Conservation (phyloP, 2,329 filamentous ascomycete species). For the Penicillium vulpinum region DNA sequence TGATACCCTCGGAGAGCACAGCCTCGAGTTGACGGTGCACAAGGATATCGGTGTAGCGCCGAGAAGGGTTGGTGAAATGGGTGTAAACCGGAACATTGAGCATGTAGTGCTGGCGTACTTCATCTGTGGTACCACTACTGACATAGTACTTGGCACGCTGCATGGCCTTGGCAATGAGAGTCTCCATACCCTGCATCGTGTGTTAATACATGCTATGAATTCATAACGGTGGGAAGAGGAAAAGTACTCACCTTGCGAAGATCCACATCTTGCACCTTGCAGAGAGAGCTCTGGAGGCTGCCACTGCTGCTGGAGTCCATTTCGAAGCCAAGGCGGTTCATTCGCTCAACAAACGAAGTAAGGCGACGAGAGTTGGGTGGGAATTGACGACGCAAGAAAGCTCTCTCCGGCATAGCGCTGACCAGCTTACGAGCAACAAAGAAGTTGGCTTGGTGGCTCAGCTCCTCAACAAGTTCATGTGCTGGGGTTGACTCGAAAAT, state of each 20-base stretch:
- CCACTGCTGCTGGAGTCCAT: constrained; percentile 89
- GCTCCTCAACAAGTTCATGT: constrained; percentile 91
- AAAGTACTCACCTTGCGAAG: constrained; percentile 66
- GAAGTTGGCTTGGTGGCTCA: constrained; percentile 88
- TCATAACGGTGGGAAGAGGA: background rate
- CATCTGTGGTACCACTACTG: constrained; percentile 72
- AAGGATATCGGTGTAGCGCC: constrained; percentile 90
- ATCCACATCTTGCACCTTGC: constrained; percentile 85
- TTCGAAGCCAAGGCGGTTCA: constrained; percentile 86
- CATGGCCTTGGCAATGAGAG: constrained; percentile 91
- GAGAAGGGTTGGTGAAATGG: constrained; percentile 93
- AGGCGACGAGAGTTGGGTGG: constrained; percentile 85
- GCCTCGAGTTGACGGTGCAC: constrained; percentile 94
- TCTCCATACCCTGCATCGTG: constrained; percentile 76
- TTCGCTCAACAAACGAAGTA: constrained; percentile 86
- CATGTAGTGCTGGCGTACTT: constrained; percentile 83
- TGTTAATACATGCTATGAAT: constrained; percentile 12
- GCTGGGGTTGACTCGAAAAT: constrained; percentile 89
- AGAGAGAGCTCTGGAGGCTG: constrained; percentile 88
- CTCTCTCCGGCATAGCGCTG: constrained; percentile 81
- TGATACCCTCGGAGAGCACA: constrained; percentile 74
- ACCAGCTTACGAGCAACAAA: constrained; percentile 84
- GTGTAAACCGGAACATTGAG: constrained; percentile 93
- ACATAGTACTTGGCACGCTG: constrained; percentile 94
- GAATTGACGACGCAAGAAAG: constrained; percentile 82